Evolutionary conservation across 306 rosid genomes (phyloP), one percentile per base, ranked within the genome.

Genomic region (Styphnolobium japonicum): DNA sequence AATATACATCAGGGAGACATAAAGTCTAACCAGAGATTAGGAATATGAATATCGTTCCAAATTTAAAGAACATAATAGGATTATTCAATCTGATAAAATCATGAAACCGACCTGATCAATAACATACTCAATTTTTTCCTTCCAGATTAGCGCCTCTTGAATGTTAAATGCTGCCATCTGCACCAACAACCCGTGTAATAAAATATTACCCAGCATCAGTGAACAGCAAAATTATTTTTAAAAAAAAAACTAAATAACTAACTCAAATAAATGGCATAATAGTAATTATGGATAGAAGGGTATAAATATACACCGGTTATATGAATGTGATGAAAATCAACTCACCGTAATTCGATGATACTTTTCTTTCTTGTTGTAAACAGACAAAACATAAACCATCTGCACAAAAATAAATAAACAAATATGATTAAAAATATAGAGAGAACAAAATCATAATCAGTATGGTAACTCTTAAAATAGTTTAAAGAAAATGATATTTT

Each of bases 141-240:
- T 95, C 99, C 99, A 95, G 27, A 88, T 21, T 69, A 91, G 91
- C 83, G 99, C 97, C 89, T 95, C 99, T 85, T 93, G 99, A 84
- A 95, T 95, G 85, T 95, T 95, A 85, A 93, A 95, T 70, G 99
- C 99, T 22, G 99, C 99, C 99, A 95, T 93, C 99, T 95, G 87
- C 67, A 71, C 70, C 67, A 82, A 39, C 58, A 85, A 90, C 51
- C 77, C 58, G 33, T 68, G 39, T 33, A 67, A 65, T 49, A 67
- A 36, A 80, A 43, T 33, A 72, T 80, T 33, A 80, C 37, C 58
- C 10, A 58, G 39, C 56, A 56, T 31, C 68, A 66, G 66, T 14
- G 43, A 58, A 58, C 40, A 46, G 7, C 7, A 46, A 29, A 31
- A 52, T 23, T 19, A 45, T 57, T 36, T 43, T 14, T 34, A 19